Base-by-base conservation (phyloP, 257 asterid species). In the Striga asiatica region DNA sequence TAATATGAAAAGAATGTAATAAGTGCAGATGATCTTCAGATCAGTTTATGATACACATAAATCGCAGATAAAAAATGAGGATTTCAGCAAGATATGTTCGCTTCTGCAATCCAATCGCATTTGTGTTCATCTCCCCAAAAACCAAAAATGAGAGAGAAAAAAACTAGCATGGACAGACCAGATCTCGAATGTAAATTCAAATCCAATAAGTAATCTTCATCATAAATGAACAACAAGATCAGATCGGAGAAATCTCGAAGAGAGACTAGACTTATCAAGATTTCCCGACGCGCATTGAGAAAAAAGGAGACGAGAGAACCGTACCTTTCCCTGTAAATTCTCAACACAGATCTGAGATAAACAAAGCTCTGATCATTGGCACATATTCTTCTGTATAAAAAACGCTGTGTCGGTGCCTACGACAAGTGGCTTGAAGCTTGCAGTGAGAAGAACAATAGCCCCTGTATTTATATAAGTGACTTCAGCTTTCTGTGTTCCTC, bases 311-410 rank as follows among this genome's bases (percentile, higher is more conserved):
- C n/a, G n/a, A n/a, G n/a, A n/a, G n/a, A n/a, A n/a, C n/a, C 71
- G 25, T 68, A 68, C 78, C 71, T 73, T 16, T 28, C 17, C 49
- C 18, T 34, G 7, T 0, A 20, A 54, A 25, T 22, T 28, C 60
- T 45, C 18, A 66, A 50, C 12, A 14, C 61, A 69, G 74, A 66
- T 72, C 76, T 70, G 78, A 58, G 53, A 54, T 37, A 47, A 39
- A 43, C 13, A 49, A 24, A 31, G 66, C 64, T 53, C 60, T 29
- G 54, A 60, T 68, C 76, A 68, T 50, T 18, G 61, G 62, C 56
- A 54, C 81, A 60, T n/a, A n/a, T n/a, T n/a, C n/a, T n/a, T n/a
- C n/a, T n/a, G n/a, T 50, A 57, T 17, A 66, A 38, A 38, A 13
- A 12, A 2, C 45, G 8, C n/a, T n/a, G 59, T 63, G 80, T 74